These are phyloP conservation scores for Ceratocystis eucalypticola DNA, from an alignment of 2,329 filamentous ascomycete species.

Conservation along the genomic window DNA sequence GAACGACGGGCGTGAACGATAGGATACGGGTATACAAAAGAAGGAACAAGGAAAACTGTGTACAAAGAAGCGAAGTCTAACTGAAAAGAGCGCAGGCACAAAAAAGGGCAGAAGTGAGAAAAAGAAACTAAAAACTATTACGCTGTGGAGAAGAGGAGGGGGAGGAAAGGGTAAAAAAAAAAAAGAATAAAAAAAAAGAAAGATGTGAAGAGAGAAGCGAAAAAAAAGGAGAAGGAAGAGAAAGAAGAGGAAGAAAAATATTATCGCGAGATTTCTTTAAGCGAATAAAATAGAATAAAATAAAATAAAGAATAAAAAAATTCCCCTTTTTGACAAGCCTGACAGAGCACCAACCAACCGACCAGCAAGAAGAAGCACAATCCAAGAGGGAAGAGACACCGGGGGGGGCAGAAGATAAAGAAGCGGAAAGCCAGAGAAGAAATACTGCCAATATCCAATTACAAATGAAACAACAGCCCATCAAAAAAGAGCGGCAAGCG, in stretches of 20 bases:
- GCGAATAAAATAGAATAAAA: slow-evolving; percentile 13
- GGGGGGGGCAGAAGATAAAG: background rate
- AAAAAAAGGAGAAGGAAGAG: slow-evolving; percentile 17
- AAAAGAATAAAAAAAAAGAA: slow-evolving; percentile 3
- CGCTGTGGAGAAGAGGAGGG: too few relatives aligned
- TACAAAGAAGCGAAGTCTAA: slow-evolving; percentile 2
- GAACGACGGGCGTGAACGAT: slow-evolving; percentile 8
- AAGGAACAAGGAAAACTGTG: background rate
- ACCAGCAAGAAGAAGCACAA: slow-evolving; percentile 9
- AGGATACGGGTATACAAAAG: slow-evolving; percentile 23
- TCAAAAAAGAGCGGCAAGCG: too few relatives aligned
- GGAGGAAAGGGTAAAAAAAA: background rate
- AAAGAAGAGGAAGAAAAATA: background rate
- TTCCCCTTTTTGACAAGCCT: background rate
- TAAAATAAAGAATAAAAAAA: background rate
- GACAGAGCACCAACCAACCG: background rate
- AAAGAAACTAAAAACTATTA: too few relatives aligned
- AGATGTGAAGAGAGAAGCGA: slow-evolving; percentile 19
- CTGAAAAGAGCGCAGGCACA: background rate
- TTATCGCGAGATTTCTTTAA: slow-evolving; percentile 5
- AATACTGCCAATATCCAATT: too few relatives aligned
- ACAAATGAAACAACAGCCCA: too few relatives aligned
- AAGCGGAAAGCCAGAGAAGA: too few relatives aligned
- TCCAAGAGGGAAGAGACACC: slow-evolving; percentile 13
- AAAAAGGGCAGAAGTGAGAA: background rate